Conservation (phyloP, 345 rosid genomes). For the Eucalyptus virginea region DNA sequence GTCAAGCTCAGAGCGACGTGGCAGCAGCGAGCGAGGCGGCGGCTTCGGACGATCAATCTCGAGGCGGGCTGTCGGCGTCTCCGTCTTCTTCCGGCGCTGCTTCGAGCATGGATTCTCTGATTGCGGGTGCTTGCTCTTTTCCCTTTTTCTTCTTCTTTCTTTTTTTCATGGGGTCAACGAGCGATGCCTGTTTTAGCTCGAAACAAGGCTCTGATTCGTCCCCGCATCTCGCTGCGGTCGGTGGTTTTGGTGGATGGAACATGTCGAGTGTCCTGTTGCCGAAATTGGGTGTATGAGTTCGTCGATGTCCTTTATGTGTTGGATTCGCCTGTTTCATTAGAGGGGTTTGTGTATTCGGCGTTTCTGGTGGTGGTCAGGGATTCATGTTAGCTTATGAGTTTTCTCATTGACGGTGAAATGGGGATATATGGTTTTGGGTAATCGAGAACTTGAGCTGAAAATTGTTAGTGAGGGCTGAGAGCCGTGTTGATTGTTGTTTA, state of each 20-base stretch:
- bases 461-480: neutral
- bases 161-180: neutral
- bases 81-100: neutral
- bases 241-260: neutral
- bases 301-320: neutral
- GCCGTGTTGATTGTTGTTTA: neutral
- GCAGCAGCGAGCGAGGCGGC: neutral
- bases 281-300: neutral
- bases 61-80: neutral
- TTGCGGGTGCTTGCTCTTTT: slow-evolving; percentile 26
- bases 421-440: neutral
- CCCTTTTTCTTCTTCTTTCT: neutral
- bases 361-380: neutral
- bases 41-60: neutral
- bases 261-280: neutral
- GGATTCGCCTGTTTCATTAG: neutral
- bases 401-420: neutral
- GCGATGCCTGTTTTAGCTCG: neutral
- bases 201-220: neutral
- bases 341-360: neutral
- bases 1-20: neutral
- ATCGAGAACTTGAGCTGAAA: neutral
- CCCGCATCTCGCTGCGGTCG: neutral
- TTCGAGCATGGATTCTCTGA: slow-evolving; percentile 39
- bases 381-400: neutral